phyloP scores from a whole-genome alignment of 2,329 filamentous ascomycete genomes.

The Neocatenulostroma microsporum region DNA sequence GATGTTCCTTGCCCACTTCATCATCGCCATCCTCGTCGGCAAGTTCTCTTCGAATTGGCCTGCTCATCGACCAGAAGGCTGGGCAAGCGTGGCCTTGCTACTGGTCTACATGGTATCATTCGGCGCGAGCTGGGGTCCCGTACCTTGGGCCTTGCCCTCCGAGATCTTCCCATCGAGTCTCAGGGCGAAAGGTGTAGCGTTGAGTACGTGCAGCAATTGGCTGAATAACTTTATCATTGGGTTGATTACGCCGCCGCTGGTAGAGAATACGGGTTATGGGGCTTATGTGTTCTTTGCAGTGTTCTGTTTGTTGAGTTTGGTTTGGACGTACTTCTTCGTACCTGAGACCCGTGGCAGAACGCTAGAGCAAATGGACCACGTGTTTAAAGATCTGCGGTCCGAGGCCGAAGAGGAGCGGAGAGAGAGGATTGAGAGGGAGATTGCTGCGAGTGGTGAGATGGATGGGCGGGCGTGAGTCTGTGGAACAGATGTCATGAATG shows the following conservation, averaged over 20 bases:
- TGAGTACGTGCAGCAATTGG: conserved; percentile 37
- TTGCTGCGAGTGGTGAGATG: conserved; percentile 36
- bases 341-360: conserved; percentile 49
- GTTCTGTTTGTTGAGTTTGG: conserved; percentile 44
- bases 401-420: conserved; percentile 20
- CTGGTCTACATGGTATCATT: conserved; percentile 38
- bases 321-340: conserved; percentile 49
- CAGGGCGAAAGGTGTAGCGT: conserved; percentile 57
- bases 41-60: conserved; percentile 39
- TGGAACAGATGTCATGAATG: too few relatives aligned
- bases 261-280: conserved; percentile 48
- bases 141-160: conserved; percentile 30
- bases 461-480: too few relatives aligned
- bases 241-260: conserved; percentile 25
- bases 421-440: conserved; percentile 20
- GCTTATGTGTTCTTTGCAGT: conserved; percentile 54
- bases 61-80: conserved; percentile 43
- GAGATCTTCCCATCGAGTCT: conserved; percentile 58
- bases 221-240: conserved; percentile 55
- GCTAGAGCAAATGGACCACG: conserved; percentile 24
- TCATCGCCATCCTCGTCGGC: conserved; percentile 49
- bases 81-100: conserved; percentile 24
- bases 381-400: conserved; percentile 21
- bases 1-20: conserved; percentile 42
- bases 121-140: conserved; percentile 34